A percentile compares a stretch with the other conserved stretches of the same genome.
phyloP scores from a whole-genome alignment of 768 basidiomycete genomes.

The Dioszegia aurantiaca region DNA sequence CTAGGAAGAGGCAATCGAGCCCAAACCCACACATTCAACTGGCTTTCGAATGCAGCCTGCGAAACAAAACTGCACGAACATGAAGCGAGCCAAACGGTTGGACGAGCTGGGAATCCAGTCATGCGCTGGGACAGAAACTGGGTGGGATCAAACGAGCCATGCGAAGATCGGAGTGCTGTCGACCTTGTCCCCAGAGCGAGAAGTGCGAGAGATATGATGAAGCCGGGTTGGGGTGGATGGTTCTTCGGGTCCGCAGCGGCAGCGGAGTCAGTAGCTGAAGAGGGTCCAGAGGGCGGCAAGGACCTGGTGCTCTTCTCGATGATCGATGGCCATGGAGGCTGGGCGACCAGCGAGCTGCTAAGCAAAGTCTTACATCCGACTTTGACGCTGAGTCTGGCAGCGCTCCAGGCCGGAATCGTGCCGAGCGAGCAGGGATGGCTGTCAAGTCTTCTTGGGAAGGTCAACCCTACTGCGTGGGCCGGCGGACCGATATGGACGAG shows the following conservation, averaged over 20 bases:
- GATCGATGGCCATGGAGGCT: constrained; percentile 71
- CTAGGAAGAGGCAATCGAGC: constrained; percentile 13
- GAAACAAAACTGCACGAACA: constrained; percentile 35
- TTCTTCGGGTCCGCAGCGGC: constrained; percentile 6
- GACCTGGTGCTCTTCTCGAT: constrained; percentile 81
- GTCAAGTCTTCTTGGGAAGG: constrained; percentile 1
- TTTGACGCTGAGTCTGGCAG: constrained; percentile 68
- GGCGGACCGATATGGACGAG: constrained; percentile 22
- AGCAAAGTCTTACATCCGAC: constrained; percentile 79
- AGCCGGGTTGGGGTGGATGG: constrained; percentile 32
- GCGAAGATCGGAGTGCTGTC: constrained; percentile 81
- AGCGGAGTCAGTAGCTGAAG: background rate
- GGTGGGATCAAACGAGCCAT: constrained; percentile 79
- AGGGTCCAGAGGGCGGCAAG: constrained; percentile 50
- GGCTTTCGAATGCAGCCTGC: constrained; percentile 21
- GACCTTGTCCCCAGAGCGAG: constrained; percentile 59
- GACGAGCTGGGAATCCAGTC: constrained; percentile 37
- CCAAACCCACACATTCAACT: constrained; percentile 24
- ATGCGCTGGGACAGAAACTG: constrained; percentile 66
- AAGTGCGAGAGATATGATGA: constrained; percentile 7
- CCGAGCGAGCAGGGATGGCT: constrained; percentile 12
- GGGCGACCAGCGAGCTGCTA: constrained; percentile 76
- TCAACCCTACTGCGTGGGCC: constrained; percentile 27
- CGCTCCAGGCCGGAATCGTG: constrained; percentile 35
- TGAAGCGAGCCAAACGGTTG: constrained; percentile 20